These are phyloP conservation scores for Suillus tomentosus DNA, from an alignment of 768 basidiomycete species.

Conservation along the genomic window DNA sequence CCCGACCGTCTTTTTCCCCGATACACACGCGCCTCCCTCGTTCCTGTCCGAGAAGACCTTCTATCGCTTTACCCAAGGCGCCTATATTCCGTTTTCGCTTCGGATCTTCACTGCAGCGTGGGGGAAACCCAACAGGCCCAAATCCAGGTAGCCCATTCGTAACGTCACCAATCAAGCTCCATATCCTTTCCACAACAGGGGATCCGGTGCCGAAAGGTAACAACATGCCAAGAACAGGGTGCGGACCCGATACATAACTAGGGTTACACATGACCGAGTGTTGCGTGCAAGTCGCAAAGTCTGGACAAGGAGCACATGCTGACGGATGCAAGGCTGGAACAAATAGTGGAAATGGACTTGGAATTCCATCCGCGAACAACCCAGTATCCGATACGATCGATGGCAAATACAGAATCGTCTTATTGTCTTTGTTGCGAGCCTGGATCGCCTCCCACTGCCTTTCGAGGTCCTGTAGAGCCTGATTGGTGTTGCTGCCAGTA, in stretches of 20 bases:
- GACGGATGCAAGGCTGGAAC: constrained; percentile 60
- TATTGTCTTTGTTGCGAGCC: constrained; percentile 58
- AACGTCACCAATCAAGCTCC: constrained; percentile 47
- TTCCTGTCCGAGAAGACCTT: constrained; percentile 61
- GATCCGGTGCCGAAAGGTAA: constrained; percentile 43
- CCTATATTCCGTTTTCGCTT: constrained; percentile 74
- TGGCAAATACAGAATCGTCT: constrained; percentile 44
- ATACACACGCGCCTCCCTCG: constrained; percentile 67
- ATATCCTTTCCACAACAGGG: constrained; percentile 41
- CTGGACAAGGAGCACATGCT: constrained; percentile 71
- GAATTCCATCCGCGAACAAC: constrained; percentile 33
- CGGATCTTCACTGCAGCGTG: constrained; percentile 77
- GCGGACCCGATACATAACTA: constrained; percentile 66
- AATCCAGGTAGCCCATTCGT: constrained; percentile 74
- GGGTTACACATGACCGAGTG: constrained; percentile 63
- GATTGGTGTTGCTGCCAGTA: constrained; percentile 60
- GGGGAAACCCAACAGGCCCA: constrained; percentile 77
- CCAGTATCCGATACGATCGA: constrained; percentile 29
- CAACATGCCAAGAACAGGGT: constrained; percentile 52
- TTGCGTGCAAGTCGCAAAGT: constrained; percentile 63
- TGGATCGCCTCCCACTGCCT: constrained; percentile 48
- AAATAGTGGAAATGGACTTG: constrained; percentile 57
- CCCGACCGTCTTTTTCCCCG: constrained; percentile 40
- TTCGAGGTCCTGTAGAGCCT: constrained; percentile 49
- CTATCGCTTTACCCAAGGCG: constrained; percentile 70